Conservation (phyloP, 345 rosid genomes). For the Camelina neglecta region DNA sequence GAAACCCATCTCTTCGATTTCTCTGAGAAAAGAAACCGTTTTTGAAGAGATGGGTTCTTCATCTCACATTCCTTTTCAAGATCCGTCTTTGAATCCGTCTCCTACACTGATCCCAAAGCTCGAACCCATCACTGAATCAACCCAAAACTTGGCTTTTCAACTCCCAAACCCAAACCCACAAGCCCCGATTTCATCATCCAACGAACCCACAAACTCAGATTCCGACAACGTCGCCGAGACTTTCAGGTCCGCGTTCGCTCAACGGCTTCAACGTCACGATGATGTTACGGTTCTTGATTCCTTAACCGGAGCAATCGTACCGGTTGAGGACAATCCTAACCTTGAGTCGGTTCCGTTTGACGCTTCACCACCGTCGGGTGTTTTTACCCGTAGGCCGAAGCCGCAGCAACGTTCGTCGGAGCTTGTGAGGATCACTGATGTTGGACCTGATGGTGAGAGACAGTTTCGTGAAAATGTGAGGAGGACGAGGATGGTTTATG, state of each 20-base stretch:
- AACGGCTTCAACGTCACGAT: conserved; percentile 47
- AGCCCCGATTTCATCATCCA: conserved; percentile 3
- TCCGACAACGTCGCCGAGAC: conserved; percentile 59
- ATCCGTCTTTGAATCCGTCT: background rate
- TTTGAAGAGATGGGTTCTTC: conserved; percentile 3
- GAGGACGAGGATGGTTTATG: conserved; percentile 68
- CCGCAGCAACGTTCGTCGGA: conserved; percentile 57
- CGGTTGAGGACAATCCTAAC: conserved; percentile 41
- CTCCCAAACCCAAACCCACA: conserved; percentile 44
- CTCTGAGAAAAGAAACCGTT: background rate
- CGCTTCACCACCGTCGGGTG: conserved; percentile 20
- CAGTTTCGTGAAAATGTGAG: conserved; percentile 67
- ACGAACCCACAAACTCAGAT: conserved; percentile 45
- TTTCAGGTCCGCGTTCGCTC: conserved; percentile 62
- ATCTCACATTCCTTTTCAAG: background rate
- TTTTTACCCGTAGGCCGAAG: conserved; percentile 41
- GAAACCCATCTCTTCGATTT: background rate
- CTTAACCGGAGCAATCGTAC: conserved; percentile 62
- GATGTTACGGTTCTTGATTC: conserved; percentile 52
- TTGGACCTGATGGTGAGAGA: conserved; percentile 58
- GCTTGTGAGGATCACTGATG: conserved; percentile 77
- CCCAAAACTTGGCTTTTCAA: background rate
- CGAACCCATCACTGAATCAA: conserved; percentile 21
- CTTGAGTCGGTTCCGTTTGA: conserved; percentile 15
- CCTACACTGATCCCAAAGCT: conserved; percentile 5